A percentile compares a stretch with the other conserved stretches of the same genome.
These are phyloP conservation scores for Backusella liffmaniae DNA, from an alignment of 192 early-diverging fungal genomes.

Conservation along the genomic window DNA sequence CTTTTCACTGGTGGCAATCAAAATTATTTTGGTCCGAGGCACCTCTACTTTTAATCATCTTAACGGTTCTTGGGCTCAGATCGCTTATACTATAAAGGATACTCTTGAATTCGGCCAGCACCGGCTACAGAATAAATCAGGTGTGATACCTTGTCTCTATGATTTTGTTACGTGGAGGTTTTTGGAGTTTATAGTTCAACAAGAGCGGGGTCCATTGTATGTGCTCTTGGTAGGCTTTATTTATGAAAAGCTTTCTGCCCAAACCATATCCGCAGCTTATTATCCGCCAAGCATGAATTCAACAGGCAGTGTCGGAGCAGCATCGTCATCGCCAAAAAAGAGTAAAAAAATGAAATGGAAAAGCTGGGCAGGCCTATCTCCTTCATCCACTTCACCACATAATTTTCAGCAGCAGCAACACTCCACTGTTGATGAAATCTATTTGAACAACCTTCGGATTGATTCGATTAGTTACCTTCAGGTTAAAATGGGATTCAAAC, in stretches of 20 bases:
- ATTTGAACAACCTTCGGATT: background rate
- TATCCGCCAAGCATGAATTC: background rate
- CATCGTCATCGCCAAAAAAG: background rate
- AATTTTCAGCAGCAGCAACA: background rate
- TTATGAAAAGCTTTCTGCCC: conserved; percentile 30
- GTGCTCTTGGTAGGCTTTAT: conserved; percentile 45
- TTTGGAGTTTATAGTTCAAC: conserved; percentile 51
- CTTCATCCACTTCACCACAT: background rate
- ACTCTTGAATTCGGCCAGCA: conserved; percentile 37
- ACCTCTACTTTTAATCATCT: conserved; percentile 39
- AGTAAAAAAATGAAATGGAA: conserved; percentile 34
- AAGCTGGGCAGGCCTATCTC: conserved; percentile 40
- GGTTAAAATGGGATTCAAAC: conserved; percentile 15
- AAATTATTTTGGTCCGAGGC: conserved; percentile 52
- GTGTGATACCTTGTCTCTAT: background rate
- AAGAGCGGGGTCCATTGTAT: conserved; percentile 42
- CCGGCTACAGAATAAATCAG: conserved; percentile 12
- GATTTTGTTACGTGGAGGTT: conserved; percentile 53
- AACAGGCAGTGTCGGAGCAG: background rate
- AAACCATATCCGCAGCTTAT: background rate
- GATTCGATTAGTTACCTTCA: conserved; percentile 20
- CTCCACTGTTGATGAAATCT: background rate
- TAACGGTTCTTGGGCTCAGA: conserved; percentile 42
- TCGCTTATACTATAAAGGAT: conserved; percentile 40
- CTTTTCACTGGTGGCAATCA: conserved; percentile 49